These are phyloP conservation scores for Phytophthora sansomeana DNA, from an alignment of 352 stramenopile genomes.

Conservation along the genomic window DNA sequence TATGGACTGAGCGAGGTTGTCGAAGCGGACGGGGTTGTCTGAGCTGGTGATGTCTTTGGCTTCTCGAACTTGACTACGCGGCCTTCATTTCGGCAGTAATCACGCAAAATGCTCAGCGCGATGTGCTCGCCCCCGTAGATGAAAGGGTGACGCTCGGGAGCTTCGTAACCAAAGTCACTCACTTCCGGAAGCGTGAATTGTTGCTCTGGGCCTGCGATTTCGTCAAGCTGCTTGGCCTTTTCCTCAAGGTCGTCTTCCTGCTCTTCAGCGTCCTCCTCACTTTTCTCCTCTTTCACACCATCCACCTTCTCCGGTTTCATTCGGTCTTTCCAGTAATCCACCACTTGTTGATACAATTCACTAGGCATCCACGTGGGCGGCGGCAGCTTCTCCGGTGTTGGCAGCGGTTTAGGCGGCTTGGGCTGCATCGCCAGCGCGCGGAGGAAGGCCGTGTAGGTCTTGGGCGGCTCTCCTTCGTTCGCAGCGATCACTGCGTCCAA, in stretches of 20 bases:
- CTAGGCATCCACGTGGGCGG: slow-evolving; percentile 49
- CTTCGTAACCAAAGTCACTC: slow-evolving; percentile 69
- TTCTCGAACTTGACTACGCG: slow-evolving; percentile 97
- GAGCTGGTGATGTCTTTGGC: slow-evolving; percentile 95
- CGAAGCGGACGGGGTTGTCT: slow-evolving; percentile 87
- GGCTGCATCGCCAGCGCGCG: slow-evolving; percentile 61
- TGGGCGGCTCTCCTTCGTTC: slow-evolving; percentile 63
- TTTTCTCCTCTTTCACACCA: slow-evolving; percentile 32
- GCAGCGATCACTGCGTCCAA: slow-evolving; percentile 67
- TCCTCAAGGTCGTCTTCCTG: slow-evolving; percentile 26
- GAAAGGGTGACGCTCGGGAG: slow-evolving; percentile 64
- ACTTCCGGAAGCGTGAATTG: slow-evolving; percentile 75
- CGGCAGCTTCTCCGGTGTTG: slow-evolving; percentile 54
- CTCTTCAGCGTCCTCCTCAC: slow-evolving; percentile 23
- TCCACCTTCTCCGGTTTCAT: slow-evolving; percentile 28
- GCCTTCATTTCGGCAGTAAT: slow-evolving; percentile 80
- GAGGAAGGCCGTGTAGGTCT: slow-evolving; percentile 83
- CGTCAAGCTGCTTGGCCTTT: slow-evolving; percentile 38
- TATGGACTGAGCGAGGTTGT: slow-evolving; percentile 97
- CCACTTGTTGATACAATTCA: slow-evolving; percentile 68
- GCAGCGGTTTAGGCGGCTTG: slow-evolving; percentile 54
- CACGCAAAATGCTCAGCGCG: slow-evolving; percentile 65
- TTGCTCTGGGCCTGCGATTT: slow-evolving; percentile 64
- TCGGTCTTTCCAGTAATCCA: slow-evolving; percentile 57
- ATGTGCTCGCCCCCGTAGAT: slow-evolving; percentile 81